Base-by-base conservation (phyloP, 2,329 filamentous ascomycete species). In the Colletotrichum lupini region DNA sequence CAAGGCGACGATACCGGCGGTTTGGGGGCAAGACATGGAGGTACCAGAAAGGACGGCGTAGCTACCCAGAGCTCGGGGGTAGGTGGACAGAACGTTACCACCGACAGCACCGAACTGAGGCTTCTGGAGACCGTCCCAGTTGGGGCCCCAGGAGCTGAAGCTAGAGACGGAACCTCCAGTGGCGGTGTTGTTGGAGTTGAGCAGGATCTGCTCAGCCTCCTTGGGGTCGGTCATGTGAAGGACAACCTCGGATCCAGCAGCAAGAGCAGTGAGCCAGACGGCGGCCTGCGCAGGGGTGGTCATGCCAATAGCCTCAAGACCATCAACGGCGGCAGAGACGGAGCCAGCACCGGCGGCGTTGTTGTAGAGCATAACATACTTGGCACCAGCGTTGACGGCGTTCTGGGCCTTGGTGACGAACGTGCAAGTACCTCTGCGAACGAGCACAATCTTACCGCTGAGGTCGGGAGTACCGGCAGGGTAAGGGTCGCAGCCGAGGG, bases 321-420 rank as follows among this genome's bases (percentile, higher is more conserved):
- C 78, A 0, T 77, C 53, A 1, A 82, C 82, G 1, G 57, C 35
- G 0, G 77, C 80, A 49, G 83, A 79, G 12, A 84, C 82, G 8
- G 77, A 74, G 5, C 78, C 75, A 3, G 84, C 81, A 16, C 81
- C 83, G 7, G 76, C 74, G 5, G 79, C 80, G 74, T 88, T 90
- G 83, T 92, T 92, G 81, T 92, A 92, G 76, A 91, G 83, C 75
- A 93, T 80, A 67, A 93, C 80, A 75, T 92, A 91, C 77, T 88
- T 86, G 62, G 89, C 91, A 12, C 91, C 91, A 61, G 85, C 84
- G 7, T 83, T 85, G 2, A 82, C 86, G 5, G 88, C 87, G 71
- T 90, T 88, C 53, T 82, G 77, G 2, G 85, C 86, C 82, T 92
- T 92, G 14, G 84, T 76, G 2, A 83, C 82, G 72, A 91, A 91